Evolutionary conservation across 2,329 filamentous ascomycete genomes (phyloP), one percentile per base, ranked within the genome.

Genomic region (Xylariaceae sp.): DNA sequence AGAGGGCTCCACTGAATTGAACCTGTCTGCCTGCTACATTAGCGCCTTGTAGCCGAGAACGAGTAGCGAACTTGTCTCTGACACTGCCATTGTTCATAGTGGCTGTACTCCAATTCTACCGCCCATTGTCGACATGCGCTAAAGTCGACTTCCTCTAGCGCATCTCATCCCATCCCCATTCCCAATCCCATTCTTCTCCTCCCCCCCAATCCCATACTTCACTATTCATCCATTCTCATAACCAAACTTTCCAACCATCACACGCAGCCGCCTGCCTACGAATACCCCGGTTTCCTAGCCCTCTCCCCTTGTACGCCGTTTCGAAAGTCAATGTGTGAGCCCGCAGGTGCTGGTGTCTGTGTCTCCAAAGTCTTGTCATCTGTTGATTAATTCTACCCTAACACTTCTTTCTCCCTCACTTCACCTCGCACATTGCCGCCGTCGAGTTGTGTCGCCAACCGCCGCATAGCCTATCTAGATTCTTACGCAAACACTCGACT

Each of bases 61-160:
- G 58, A 62, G 65, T 66, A 65, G 53, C 61, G 52, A 56, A 51
- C 56, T 61, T 56, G 62, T 62, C 60, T 58, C 60, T 57, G 56
- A 62, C 61, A 62, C 61, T 54, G 61, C 64, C 61, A 66, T 66
- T 64, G 59, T 53, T 51, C 50, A 61, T 60, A 57, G 60, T 64
- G 62, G 58, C 57, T 63, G 54, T 66, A 67, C 65, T 60, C 60
- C 57, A 61, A 50, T 32, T 59, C 52, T 67, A 67, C 64, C 52
- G 54, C 46, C 48, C 54, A 57, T 47, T 55, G 44, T 40, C 56
- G 52, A 47, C 48, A 48, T 41, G 41, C 45, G 56, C 61, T 64
- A 64, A 54, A 54, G 57, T 52, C 57, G 57, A 53, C 50, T 62
- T 23, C 26, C n/a, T 51, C 50, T 63, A 56, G 55, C 58, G 52